These are phyloP conservation scores for Fremontodendron californicum DNA, from an alignment of 345 rosid genomes.

Conservation along the genomic window DNA sequence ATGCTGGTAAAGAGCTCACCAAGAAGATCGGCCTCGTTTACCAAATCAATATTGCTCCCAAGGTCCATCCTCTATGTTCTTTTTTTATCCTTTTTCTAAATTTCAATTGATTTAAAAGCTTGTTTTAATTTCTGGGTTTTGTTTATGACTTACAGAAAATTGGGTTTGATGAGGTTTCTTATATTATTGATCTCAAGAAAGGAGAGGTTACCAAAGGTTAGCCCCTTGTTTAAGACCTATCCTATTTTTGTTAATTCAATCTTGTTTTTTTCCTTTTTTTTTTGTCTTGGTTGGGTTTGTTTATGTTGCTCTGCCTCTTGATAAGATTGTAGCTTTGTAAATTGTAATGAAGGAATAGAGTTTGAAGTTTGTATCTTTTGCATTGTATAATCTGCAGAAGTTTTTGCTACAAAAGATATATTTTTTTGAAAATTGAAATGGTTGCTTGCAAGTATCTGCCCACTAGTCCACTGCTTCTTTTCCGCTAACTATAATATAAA, in stretches of 20 bases:
- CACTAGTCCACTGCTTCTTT: not conserved
- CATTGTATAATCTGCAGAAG: not conserved
- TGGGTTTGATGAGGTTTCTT: slow-evolving; percentile 78
- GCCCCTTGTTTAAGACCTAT: not conserved
- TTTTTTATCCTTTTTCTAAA: not conserved
- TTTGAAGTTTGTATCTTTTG: not conserved
- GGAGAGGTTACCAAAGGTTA: slow-evolving; percentile 88
- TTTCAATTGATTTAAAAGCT: not conserved
- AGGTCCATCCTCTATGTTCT: slow-evolving; percentile 34
- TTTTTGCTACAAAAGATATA: not conserved
- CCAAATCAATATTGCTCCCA: slow-evolving; percentile 90
- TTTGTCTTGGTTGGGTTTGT: not conserved
- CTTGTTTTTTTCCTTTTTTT: not conserved
- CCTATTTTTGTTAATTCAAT: not conserved
- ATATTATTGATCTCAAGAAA: slow-evolving; percentile 81
- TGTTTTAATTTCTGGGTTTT: not conserved
- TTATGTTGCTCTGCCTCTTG: not conserved
- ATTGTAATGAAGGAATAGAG: not conserved
- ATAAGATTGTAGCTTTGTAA: not conserved
- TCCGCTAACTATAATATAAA: not conserved
- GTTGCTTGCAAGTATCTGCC: not conserved
- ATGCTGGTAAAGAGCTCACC: slow-evolving; percentile 55
- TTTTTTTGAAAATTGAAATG: not conserved
- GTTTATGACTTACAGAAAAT: slow-evolving; percentile 51
- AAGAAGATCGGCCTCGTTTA: slow-evolving; percentile 81